Conservation (phyloP, 306 rosid species). For the Gastrolobium villosum region DNA sequence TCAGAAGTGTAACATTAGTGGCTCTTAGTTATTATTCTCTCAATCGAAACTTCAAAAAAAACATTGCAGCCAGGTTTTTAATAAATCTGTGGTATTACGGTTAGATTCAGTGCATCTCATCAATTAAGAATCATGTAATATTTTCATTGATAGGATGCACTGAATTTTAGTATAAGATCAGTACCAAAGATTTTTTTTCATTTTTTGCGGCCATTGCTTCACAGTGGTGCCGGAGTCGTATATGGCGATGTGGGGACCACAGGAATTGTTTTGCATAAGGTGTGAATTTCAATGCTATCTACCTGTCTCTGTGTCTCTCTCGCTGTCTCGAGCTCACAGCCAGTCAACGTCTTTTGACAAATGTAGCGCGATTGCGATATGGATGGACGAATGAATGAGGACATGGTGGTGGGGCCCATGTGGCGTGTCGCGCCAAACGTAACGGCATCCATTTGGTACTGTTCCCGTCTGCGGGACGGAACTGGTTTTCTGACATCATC, state of each 20-base stretch:
- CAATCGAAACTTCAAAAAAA: background rate
- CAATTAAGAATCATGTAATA: too few relatives aligned
- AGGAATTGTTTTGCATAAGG: slow-evolving; percentile 35
- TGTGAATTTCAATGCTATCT: slow-evolving; percentile 13
- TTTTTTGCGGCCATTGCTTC: slow-evolving; percentile 20
- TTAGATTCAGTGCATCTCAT: too few relatives aligned
- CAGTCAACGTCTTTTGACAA: slow-evolving; percentile 63
- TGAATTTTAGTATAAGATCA: too few relatives aligned
- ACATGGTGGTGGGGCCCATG: slow-evolving; percentile 44
- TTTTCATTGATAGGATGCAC: too few relatives aligned
- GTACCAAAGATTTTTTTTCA: slow-evolving; percentile 1
- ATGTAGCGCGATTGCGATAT: background rate
- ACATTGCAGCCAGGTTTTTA: too few relatives aligned
- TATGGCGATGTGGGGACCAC: slow-evolving; percentile 56
- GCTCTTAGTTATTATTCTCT: slow-evolving; percentile 37
- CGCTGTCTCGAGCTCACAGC: background rate
- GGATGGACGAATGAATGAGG: slow-evolving; percentile 35
- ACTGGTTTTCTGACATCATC: slow-evolving; percentile 56
- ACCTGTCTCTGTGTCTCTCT: background rate
- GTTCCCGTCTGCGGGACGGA: slow-evolving; percentile 41
- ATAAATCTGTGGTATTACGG: too few relatives aligned
- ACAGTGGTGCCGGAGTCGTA: slow-evolving; percentile 40
- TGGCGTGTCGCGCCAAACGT: slow-evolving; percentile 58
- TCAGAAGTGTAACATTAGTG: slow-evolving; percentile 38
- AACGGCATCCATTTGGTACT: slow-evolving; percentile 37